A percentile compares a stretch with the other conserved stretches of the same genome.
These are phyloP conservation scores for Parmelia sp. DNA, from an alignment of 495 filamentous ascomycete genomes.

Conservation along the genomic window DNA sequence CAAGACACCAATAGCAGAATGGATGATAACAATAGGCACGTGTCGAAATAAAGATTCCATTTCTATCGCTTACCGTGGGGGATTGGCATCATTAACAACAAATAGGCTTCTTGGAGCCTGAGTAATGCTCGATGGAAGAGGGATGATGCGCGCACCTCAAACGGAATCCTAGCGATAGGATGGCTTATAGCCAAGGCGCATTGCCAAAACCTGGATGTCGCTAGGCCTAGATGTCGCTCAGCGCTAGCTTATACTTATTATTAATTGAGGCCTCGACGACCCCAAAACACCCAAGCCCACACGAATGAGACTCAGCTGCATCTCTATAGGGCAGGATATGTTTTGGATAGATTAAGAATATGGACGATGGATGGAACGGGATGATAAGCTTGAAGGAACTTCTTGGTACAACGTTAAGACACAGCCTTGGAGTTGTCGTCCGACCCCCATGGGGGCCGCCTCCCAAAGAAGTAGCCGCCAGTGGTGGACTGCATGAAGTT, in stretches of 20 bases:
- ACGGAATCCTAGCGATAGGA: neutral
- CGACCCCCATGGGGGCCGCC: neutral
- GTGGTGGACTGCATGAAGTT: neutral
- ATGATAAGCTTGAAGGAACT: neutral
- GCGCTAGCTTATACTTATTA: neutral
- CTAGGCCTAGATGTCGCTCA: neutral
- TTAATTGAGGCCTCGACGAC: neutral
- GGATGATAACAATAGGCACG: neutral
- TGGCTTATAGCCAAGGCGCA: neutral
- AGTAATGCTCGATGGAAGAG: neutral
- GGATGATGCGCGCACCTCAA: neutral
- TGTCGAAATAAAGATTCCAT: neutral
- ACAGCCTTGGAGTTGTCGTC: conserved; percentile 5
- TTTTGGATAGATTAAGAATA: conserved; percentile 7
- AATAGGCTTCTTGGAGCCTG: neutral
- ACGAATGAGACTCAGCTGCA: neutral
- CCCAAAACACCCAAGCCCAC: neutral
- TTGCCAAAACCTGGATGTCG: neutral
- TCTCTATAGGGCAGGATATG: neutral
- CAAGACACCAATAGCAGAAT: neutral
- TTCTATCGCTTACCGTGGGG: neutral
- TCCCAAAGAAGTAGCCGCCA: neutral
- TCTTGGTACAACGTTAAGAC: neutral
- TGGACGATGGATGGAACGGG: neutral
- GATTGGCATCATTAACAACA: neutral